A percentile compares a stretch with the other conserved stretches of the same genome.
Conservation (phyloP, 352 stramenopile genomes). For the Achlya hypogyna region DNA sequence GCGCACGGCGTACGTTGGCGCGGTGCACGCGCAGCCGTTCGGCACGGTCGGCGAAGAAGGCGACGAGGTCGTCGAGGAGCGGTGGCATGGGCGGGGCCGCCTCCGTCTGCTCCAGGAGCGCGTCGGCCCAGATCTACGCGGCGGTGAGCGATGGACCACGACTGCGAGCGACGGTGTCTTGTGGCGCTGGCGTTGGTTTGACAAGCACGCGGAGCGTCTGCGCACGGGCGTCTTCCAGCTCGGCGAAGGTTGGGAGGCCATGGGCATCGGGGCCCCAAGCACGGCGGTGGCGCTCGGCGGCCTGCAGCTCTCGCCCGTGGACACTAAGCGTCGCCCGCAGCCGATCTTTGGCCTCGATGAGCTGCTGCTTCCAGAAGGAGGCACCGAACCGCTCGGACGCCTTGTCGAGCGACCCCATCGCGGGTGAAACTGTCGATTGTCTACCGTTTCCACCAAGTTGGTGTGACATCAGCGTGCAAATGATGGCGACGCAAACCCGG, state of each 20-base stretch:
- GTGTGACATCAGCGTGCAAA: too few species aligned
- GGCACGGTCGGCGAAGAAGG: background rate
- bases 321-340: background rate
- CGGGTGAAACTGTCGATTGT: too few species aligned
- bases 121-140: background rate
- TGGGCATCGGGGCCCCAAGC: background rate
- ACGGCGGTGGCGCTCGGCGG: background rate
- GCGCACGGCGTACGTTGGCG: background rate
- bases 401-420: background rate
- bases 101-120: background rate
- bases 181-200: background rate
- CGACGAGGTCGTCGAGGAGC: background rate
- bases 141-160: too few species aligned
- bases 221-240: background rate
- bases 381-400: background rate
- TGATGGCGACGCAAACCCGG: too few species aligned
- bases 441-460: too few species aligned
- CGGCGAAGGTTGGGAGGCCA: background rate
- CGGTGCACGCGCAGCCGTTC: background rate
- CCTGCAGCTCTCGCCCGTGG: constrained; percentile 2
- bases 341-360: constrained; percentile 10
- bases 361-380: constrained; percentile 20
- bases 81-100: too few species aligned
- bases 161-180: background rate
- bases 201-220: background rate